Percentiles rank a stretch among this genome's conserved stretches.
phyloP scores from a whole-genome alignment of 2,329 filamentous ascomycete species.

The Teratosphaeriaceae sp. region DNA sequence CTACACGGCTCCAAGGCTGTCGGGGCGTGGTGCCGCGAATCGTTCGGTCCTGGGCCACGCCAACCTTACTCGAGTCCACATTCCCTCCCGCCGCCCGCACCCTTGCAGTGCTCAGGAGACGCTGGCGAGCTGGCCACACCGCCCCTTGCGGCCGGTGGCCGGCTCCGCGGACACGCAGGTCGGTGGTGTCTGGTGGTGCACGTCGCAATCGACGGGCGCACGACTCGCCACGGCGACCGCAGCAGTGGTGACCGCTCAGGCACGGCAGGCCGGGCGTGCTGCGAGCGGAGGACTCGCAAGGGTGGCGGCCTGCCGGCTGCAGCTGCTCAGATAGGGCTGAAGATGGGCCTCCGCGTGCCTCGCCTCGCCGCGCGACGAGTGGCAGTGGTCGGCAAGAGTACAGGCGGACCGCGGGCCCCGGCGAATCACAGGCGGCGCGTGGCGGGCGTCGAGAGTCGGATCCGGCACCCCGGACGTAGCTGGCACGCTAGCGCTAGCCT shows the following conservation, averaged over 20 bases:
- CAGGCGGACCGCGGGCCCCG: slow-evolving; percentile 3
- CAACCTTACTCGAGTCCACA: slow-evolving; percentile 1
- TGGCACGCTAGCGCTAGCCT: background rate
- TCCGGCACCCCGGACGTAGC: slow-evolving; percentile 1
- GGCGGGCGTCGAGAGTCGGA: background rate
- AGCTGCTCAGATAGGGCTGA: background rate
- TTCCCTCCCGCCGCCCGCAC: background rate
- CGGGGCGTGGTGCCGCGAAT: background rate
- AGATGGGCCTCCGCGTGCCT: background rate
- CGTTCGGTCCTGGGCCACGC: background rate
- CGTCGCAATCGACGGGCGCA: too few relatives aligned
- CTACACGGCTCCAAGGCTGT: background rate
- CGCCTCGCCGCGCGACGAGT: background rate
- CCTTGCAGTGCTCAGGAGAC: slow-evolving; percentile 4
- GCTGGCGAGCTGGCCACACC: slow-evolving; percentile 1
- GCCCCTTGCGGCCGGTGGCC: background rate
- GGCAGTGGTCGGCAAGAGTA: background rate
- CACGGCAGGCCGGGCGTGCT: too few relatives aligned
- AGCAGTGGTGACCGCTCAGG: too few relatives aligned
- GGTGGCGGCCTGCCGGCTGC: background rate
- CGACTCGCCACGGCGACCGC: too few relatives aligned
- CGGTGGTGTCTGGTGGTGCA: too few relatives aligned
- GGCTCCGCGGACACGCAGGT: too few relatives aligned
- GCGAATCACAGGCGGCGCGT: slow-evolving; percentile 4
- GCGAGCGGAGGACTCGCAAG: too few relatives aligned